Evolutionary conservation across 805 yeast species (phyloP), one percentile per base, ranked within the genome.

Genomic region (Saccharomycopsis sp.): DNA sequence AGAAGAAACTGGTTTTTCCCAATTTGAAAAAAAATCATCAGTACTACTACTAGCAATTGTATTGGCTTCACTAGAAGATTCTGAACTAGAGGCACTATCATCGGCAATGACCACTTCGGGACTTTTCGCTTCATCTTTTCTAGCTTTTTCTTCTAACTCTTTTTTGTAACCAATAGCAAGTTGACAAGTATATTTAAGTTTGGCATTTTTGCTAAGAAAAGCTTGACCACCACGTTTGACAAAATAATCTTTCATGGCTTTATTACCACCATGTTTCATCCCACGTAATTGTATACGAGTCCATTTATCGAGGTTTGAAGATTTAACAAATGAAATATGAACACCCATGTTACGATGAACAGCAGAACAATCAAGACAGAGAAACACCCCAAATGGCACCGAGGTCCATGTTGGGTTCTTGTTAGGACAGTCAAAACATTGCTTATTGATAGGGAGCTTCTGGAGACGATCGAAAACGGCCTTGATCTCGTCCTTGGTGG

Each of bases 391-490:
- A 61, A 85, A 89, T 12, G 97, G 95, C 41, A 89, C 87, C 12
- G 97, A 89, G 3, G 98, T 85, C 98, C 98, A 92, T 0, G 97
- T 86, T 28, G 98, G 97, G 59, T 88, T 88, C 57, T 83, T 86
- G 52, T 88, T 83, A 39, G 81, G 73, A 61, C 98, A 92, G 58
- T 92, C 98, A 62, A 92, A 89, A 63, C 98, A 92, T 29, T 69
- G 74, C 54, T 79, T 79, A 66, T 88, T 88, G 35, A 86, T 82
- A 20, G 76, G 76, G 47, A 54, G 71, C 67, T 59, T 79, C 52
- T 74, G 72, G 51, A 84, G 64, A 57, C 72, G 68, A 38, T 66
- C 64, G 54, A 85, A 85, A 49, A 85, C 72, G 37, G 68, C 68
- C 35, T 70, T 69, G 39, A 79, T 79, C 52, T 80, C 82, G 51